A percentile compares a stretch with the other conserved stretches of the same genome.
phyloP scores from a whole-genome alignment of 1,284 basidiomycete genomes.

The Thelephora terrestris region DNA sequence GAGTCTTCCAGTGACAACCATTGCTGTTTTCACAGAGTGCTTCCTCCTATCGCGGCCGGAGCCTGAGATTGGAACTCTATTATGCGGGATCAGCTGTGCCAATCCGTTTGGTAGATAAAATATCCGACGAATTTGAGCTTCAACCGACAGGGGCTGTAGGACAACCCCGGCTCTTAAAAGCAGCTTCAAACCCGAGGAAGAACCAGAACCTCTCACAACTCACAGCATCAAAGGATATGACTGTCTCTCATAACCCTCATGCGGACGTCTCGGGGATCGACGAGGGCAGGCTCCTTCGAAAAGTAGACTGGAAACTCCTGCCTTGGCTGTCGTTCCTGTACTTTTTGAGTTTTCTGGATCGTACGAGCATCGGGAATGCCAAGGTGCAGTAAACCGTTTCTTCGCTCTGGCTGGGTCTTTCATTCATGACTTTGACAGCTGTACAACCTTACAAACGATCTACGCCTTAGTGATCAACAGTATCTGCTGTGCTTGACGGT shows the following conservation, averaged over 20 bases:
- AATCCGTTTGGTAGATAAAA: no score
- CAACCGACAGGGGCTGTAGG: no score
- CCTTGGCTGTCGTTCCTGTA: slow-evolving; percentile 53
- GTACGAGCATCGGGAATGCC: slow-evolving; percentile 13
- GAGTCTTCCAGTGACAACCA: no score
- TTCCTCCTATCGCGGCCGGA: no score
- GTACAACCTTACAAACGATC: slow-evolving; percentile 11
- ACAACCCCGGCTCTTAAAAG: no score
- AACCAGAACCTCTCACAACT: no score
- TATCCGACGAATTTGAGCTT: no score
- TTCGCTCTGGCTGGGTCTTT: neutral
- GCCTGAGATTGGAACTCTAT: no score
- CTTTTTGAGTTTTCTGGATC: slow-evolving; percentile 59
- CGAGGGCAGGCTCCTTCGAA: slow-evolving; percentile 12
- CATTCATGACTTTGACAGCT: neutral
- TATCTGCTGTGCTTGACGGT: slow-evolving; percentile 54
- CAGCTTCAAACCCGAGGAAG: no score
- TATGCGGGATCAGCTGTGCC: no score
- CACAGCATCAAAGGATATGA: no score
- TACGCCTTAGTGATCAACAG: slow-evolving; percentile 21
- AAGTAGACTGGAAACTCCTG: slow-evolving; percentile 25
- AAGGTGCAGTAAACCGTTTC: neutral
- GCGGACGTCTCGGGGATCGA: neutral
- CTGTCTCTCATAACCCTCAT: neutral
- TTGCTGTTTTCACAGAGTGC: no score